Percentiles rank a stretch among this genome's conserved stretches.
phyloP scores from a whole-genome alignment of 2,329 filamentous ascomycete species.

The Phyllosticta capitalensis region DNA sequence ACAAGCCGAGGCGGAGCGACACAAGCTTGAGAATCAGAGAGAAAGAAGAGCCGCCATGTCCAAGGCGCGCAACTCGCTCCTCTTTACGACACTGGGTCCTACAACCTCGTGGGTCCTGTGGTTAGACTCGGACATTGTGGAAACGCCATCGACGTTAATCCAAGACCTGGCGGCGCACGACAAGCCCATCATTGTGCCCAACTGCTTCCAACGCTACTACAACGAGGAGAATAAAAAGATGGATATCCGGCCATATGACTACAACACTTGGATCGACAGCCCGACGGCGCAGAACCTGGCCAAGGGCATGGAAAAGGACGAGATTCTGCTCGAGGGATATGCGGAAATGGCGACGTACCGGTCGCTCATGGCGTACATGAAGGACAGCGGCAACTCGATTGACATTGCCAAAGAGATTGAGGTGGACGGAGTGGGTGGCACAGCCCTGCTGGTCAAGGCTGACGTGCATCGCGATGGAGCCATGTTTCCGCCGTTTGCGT shows the following conservation, averaged over 20 bases:
- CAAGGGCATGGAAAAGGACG: conserved; percentile 74
- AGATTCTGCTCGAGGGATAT: conserved; percentile 90
- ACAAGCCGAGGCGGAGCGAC: conserved; percentile 79
- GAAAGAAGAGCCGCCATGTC: conserved; percentile 80
- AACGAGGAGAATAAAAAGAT: conserved; percentile 60
- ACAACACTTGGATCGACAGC: conserved; percentile 95
- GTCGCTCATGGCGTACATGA: conserved; percentile 80
- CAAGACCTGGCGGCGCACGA: conserved; percentile 84
- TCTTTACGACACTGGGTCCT: conserved; percentile 90
- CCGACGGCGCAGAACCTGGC: conserved; percentile 66
- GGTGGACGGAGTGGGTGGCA: conserved; percentile 89
- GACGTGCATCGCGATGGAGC: conserved; percentile 95
- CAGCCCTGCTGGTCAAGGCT: conserved; percentile 85
- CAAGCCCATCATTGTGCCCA: conserved; percentile 86
- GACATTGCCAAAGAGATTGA: conserved; percentile 56
- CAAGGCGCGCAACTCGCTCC: conserved; percentile 81
- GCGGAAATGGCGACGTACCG: conserved; percentile 87
- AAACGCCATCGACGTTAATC: conserved; percentile 75
- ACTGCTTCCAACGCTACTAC: conserved; percentile 81
- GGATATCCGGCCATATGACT: conserved; percentile 83
- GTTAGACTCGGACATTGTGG: conserved; percentile 87
- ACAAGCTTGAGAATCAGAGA: conserved; percentile 89
- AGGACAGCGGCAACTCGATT: conserved; percentile 31
- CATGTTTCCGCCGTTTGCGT: conserved; percentile 95
- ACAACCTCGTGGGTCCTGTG: conserved; percentile 93